phyloP scores from a whole-genome alignment of 2,329 filamentous ascomycete genomes.

The Fusarium penzigii region DNA sequence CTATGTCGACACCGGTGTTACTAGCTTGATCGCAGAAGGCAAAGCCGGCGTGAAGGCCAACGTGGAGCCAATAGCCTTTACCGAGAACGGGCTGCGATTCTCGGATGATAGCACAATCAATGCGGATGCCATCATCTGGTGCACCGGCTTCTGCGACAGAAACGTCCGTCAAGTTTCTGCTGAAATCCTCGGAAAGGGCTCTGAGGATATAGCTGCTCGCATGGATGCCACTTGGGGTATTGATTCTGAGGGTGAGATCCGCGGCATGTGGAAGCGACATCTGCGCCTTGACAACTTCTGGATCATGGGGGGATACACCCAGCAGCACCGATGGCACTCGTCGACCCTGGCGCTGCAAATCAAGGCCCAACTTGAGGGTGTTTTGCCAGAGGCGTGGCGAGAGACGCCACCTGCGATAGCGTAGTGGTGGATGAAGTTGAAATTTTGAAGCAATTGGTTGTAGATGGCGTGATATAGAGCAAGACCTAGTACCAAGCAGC shows the following conservation, averaged over 20 bases:
- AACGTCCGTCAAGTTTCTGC: background rate
- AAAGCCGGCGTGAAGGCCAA: conserved; percentile 9
- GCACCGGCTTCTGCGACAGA: conserved; percentile 13
- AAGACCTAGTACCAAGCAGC: too few species aligned
- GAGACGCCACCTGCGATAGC: background rate
- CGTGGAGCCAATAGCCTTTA: conserved; percentile 5
- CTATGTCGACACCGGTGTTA: conserved; percentile 14
- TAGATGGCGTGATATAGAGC: too few species aligned
- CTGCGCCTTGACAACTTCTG: conserved; percentile 13
- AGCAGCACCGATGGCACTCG: conserved; percentile 20
- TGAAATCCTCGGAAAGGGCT: conserved; percentile 5
- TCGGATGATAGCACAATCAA: conserved; percentile 7
- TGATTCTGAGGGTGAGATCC: conserved; percentile 15
- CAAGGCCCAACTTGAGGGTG: conserved; percentile 11
- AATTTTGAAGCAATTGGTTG: too few species aligned
- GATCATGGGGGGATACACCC: conserved; percentile 17
- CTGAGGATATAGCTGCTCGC: conserved; percentile 1
- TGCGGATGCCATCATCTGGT: conserved; percentile 16
- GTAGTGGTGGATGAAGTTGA: too few species aligned
- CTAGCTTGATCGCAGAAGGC: conserved; percentile 1
- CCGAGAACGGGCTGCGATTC: conserved; percentile 4
- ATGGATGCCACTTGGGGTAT: conserved; percentile 17
- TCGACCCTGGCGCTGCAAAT: conserved; percentile 18
- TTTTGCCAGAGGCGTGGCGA: conserved; percentile 15
- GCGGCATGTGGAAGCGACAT: conserved; percentile 23